These are phyloP conservation scores for Phyllosticta paracitricarpa DNA, from an alignment of 2,329 filamentous ascomycete genomes.

Conservation along the genomic window DNA sequence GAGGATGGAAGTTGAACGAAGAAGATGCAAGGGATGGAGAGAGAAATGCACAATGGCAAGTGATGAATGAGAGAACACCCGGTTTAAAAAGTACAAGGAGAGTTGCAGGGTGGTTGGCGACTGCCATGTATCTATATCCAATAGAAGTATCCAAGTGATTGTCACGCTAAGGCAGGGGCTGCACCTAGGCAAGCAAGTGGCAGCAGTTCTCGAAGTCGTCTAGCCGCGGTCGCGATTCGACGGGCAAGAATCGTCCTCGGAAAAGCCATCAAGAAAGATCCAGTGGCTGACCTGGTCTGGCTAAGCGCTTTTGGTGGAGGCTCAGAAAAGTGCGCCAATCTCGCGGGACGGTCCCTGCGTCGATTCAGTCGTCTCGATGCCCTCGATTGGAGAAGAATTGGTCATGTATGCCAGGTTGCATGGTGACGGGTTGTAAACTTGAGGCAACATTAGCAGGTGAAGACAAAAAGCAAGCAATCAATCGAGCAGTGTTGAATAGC, in stretches of 20 bases:
- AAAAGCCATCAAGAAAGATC: neutral
- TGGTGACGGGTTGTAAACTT: neutral
- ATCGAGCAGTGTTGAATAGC: neutral
- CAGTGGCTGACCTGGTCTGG: neutral
- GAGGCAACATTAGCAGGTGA: neutral
- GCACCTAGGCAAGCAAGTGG: neutral
- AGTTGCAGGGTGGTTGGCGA: neutral
- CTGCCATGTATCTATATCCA: neutral
- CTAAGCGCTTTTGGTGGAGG: neutral
- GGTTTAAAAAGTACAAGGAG: neutral
- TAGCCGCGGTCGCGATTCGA: neutral
- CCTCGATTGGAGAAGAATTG: neutral
- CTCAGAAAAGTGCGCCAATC: neutral
- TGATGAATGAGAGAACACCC: neutral
- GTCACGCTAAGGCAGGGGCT: neutral
- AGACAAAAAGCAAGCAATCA: neutral
- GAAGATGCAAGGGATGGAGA: neutral
- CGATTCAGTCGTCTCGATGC: neutral
- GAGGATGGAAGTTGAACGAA: neutral
- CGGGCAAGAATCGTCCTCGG: neutral
- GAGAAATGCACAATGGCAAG: neutral
- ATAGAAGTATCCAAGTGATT: neutral
- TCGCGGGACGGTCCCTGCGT: neutral
- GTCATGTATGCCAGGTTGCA: neutral
- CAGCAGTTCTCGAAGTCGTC: neutral